phyloP scores from a whole-genome alignment of 1,284 basidiomycete species.

The Trichosporon sp. region DNA sequence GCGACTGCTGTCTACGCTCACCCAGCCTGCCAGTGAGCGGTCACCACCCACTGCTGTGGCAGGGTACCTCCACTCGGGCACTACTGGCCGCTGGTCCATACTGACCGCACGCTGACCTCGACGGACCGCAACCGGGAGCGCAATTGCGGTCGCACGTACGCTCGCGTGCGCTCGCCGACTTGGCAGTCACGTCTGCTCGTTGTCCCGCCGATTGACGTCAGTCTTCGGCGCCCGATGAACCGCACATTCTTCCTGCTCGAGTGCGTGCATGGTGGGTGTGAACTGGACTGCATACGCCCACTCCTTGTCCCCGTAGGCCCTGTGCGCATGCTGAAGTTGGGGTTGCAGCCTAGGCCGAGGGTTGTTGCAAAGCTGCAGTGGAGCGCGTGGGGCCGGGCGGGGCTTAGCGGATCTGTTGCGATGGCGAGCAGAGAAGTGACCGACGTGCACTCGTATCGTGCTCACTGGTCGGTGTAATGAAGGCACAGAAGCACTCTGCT shows the following conservation, averaged over 20 bases:
- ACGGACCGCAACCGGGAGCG: constrained; percentile 2
- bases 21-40: not conserved
- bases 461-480: not conserved
- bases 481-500: not conserved
- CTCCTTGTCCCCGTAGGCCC: not conserved
- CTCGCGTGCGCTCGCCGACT: not conserved
- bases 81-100: not conserved
- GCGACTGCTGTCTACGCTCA: no score
- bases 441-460: not conserved
- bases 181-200: not conserved
- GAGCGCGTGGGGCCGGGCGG: not conserved
- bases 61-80: not conserved
- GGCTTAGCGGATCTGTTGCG: not conserved
- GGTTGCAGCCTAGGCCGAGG: constrained; percentile 2
- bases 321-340: not conserved
- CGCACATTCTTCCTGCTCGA: not conserved
- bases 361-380: constrained; percentile 2
- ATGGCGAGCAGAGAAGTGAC: not conserved
- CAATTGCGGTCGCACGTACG: not conserved
- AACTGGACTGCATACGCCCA: not conserved
- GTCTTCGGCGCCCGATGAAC: not conserved
- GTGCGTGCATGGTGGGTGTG: not conserved
- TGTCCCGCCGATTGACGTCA: constrained; percentile 1
- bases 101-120: not conserved
- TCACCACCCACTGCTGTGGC: not conserved